Percentiles rank a stretch among this genome's conserved stretches.
These are phyloP conservation scores for Gonapodya prolifera DNA, from an alignment of 192 early-diverging fungal genomes.

Conservation along the genomic window DNA sequence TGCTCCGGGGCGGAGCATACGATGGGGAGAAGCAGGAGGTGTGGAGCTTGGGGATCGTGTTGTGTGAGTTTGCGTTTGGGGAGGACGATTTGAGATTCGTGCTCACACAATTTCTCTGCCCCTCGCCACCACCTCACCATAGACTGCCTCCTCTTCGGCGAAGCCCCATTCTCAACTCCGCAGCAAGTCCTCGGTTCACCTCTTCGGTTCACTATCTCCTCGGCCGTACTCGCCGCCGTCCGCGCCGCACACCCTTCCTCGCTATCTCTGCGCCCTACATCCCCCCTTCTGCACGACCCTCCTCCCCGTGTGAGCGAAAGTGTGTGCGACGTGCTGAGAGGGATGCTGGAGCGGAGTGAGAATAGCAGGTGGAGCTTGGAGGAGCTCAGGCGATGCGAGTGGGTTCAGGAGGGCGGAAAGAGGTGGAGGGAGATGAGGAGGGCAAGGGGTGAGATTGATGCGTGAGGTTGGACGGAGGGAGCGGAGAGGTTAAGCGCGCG, in stretches of 20 bases:
- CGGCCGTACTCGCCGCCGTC: not conserved
- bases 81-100: not conserved
- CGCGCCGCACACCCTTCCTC: not conserved
- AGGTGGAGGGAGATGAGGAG: not conserved
- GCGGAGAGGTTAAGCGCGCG: no score
- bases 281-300: not conserved
- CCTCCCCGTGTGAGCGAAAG: not conserved
- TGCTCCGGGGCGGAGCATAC: not conserved
- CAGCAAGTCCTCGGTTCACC: not conserved
- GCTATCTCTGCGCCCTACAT: not conserved
- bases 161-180: not conserved
- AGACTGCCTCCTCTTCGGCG: not conserved
- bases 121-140: not conserved
- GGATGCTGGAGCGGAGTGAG: not conserved
- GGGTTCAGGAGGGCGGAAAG: not conserved
- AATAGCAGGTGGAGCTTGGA: not conserved
- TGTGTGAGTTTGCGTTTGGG: not conserved
- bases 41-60: not conserved
- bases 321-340: not conserved
- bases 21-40: not conserved
- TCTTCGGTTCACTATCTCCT: not conserved
- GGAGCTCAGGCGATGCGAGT: not conserved
- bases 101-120: not conserved
- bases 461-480: no score
- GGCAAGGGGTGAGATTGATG: no score